Percentiles rank a stretch among this genome's conserved stretches.
Evolutionary conservation across 73 alveolate genomes (phyloP).

Genomic region (Diophrys appendiculata): DNA sequence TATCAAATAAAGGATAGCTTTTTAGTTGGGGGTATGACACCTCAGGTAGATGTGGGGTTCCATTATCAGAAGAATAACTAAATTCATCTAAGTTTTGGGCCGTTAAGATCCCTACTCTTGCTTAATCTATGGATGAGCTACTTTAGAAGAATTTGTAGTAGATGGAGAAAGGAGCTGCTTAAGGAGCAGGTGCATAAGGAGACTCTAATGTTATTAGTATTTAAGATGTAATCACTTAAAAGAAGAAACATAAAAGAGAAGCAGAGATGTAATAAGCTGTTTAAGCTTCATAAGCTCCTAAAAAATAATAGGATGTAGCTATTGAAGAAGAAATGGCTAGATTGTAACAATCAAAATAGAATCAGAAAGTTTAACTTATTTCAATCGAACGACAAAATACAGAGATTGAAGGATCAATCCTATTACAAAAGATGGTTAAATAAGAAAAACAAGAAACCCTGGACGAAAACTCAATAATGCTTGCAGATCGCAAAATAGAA

Average conservation of each 20-base stretch:
- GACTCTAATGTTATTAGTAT: background rate
- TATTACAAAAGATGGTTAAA: conserved; percentile 25
- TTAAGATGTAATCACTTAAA: conserved; percentile 7
- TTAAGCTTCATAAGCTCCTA: background rate
- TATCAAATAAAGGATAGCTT: conserved; percentile 71
- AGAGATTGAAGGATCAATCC: conserved; percentile 29
- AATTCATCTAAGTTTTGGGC: background rate
- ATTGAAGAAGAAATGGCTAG: conserved; percentile 21
- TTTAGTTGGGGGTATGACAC: conserved; percentile 80
- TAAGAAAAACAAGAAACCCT: conserved; percentile 23
- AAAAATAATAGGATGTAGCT: conserved; percentile 7
- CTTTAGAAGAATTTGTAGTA: conserved; percentile 16
- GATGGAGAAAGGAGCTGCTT: too few relatives aligned
- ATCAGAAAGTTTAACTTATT: conserved; percentile 20
- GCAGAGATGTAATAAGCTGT: background rate
- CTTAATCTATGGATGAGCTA: conserved; percentile 12
- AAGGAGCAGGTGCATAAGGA: conserved; percentile 43
- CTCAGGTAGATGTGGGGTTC: conserved; percentile 77
- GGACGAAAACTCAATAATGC: conserved; percentile 39
- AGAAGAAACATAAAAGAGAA: conserved; percentile 6
- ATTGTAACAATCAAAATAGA: background rate
- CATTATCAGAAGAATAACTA: background rate
- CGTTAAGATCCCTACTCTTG: conserved; percentile 26
- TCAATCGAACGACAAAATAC: conserved; percentile 9
- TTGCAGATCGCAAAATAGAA: conserved; percentile 25